Evolutionary conservation across 371 early-diverging fungal genomes (phyloP), one percentile per base, ranked within the genome.

Genomic region (Mucor piriformis): DNA sequence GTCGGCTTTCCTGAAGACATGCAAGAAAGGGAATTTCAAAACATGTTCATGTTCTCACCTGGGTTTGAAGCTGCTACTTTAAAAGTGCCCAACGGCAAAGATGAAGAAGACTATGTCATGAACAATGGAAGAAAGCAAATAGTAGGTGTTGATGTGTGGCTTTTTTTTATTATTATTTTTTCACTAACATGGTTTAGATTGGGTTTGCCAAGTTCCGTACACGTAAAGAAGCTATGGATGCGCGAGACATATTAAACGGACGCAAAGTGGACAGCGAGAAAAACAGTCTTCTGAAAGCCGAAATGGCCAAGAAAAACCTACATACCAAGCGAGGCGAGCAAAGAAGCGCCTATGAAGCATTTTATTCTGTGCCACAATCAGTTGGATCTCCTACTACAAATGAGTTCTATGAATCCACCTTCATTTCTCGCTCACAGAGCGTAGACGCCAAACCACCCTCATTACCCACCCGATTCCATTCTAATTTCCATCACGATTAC

Each of bases 1-100:
- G 94, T 95, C 32, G 97, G 97, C 10, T 94, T 96, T 60, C 97
- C 97, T 32, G 94, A 95, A 33, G 96, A 96, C 71, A 92, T 95
- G 88, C 85, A 83, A 66, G 97, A 96, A 70, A 78, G 97, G 57
- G 97, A 96, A 77, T 95, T 96, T 64, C 93, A 94, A 63, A 95
- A 94, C 76, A 93, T 95, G 95, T 96, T 96, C 77, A 88, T 88
- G 32, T 95, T 96, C 66, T 89, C 88, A 10, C 83, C 90, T 13
- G 97, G 96, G 13, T 96, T 95, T 64, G 95, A 95, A 71, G 95
- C 92, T 1, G 95, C 96, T 7, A 89, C 91, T 0, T 82, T 96
- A 46, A 95, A 95, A 74, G 75, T 83, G 20, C 92, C 91, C 12
- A 46, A 46, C 24, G 46, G 24, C 35, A 73, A 72, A 59, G 82